Conservation (phyloP, 2,329 filamentous ascomycete genomes). For the Aspergillus alliaceus region DNA sequence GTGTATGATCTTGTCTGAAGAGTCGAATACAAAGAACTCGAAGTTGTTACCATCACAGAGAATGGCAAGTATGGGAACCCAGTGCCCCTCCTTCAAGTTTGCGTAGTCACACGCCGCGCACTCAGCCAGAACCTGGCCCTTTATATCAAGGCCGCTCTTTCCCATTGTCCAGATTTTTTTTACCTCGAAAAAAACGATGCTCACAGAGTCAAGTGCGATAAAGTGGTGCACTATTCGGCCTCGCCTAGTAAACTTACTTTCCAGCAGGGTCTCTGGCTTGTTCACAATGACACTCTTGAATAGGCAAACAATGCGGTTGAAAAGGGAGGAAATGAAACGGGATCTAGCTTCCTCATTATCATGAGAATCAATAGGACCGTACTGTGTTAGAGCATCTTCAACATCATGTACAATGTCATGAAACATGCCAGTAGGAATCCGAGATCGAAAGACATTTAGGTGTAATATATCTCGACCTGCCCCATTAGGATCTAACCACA, state of each 20-base stretch:
- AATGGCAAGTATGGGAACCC: neutral
- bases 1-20: neutral
- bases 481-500: neutral
- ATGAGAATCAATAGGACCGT: neutral
- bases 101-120: constrained; percentile 2
- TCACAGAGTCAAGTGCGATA: neutral
- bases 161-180: neutral
- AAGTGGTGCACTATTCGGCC: neutral
- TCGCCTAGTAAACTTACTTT: neutral
- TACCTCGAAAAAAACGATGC: neutral
- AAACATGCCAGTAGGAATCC: neutral
- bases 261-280: neutral
- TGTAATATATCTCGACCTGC: neutral
- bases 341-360: neutral
- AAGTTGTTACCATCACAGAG: neutral
- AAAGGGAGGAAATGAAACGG: neutral
- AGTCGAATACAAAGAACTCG: constrained; percentile 1
- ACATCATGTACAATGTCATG: neutral
- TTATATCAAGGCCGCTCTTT: neutral
- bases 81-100: neutral
- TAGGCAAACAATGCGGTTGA: neutral
- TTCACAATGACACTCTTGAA: neutral
- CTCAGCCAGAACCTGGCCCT: constrained; percentile 2
- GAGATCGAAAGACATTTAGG: neutral
- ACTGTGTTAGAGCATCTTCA: neutral